Evolutionary conservation across 2,329 filamentous ascomycete genomes (phyloP), one percentile per base, ranked within the genome.

Genomic region (Huntiella abstrusa): DNA sequence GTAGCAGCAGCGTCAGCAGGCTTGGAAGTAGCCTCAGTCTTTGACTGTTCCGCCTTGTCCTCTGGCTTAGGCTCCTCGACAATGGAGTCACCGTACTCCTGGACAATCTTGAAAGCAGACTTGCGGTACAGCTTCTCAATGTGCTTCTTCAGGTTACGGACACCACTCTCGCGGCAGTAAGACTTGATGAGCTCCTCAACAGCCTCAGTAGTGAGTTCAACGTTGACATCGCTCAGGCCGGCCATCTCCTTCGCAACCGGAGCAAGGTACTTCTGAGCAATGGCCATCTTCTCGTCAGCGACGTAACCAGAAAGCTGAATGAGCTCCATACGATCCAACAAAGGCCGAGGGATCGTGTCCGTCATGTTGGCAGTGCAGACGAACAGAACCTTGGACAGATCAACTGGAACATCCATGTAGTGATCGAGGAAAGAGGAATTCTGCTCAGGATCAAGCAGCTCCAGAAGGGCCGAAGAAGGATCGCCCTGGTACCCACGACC

Each of bases 321-420:
- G 56, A 96, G 77, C 61, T 98, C 91, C 91, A 98, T 98, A 54
- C 91, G 80, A 59, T 98, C 91, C 12, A 96, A 71, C 0, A 98
- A 70, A 3, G 91, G 92, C 37, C 87, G 76, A 12, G 91, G 91
- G 51, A 98, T 98, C 0, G 91, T 98, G 57, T 98, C 91, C 0
- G 87, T 94, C 80, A 96, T 92, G 62, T 98, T 98, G 50, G 91
- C 91, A 11, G 91, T 98, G 70, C 91, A 98, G 37, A 98, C 91
- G 59, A 98, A 98, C 16, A 98, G 71, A 2, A 98, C 91, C 65
- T 96, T 96, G 43, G 87, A 95, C 43, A 98, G 69, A 59, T 98
- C 91, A 4, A 98, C 88, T 0, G 91, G 91, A 1, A 98, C 86
- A 60, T 98, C 91, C 74, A 98, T 85, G 65, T 98, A 98, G 62